A percentile compares a stretch with the other conserved stretches of the same genome.
phyloP scores from a whole-genome alignment of 2,329 filamentous ascomycete genomes.

The Pseudocercospora eumusae region DNA sequence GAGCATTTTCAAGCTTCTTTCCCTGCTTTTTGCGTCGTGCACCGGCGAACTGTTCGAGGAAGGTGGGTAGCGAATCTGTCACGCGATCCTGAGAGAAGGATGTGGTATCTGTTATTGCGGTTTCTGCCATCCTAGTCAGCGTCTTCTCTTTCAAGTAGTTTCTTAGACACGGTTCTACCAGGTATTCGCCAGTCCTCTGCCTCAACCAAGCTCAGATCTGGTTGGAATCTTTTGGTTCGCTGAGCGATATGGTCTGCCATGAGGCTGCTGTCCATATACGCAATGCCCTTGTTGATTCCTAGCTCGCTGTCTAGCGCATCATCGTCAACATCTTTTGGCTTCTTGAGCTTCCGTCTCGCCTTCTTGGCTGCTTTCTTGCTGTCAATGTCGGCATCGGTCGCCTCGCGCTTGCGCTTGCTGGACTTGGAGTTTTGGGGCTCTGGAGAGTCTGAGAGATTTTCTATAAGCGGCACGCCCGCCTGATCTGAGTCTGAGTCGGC shows the following conservation, averaged over 20 bases:
- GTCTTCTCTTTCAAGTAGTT: background rate
- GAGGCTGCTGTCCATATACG: slow-evolving; percentile 77
- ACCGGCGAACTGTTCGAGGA: slow-evolving; percentile 67
- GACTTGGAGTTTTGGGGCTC: slow-evolving; percentile 33
- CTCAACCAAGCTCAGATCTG: slow-evolving; percentile 79
- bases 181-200: slow-evolving; percentile 78
- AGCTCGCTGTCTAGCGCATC: slow-evolving; percentile 52
- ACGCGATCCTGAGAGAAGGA: slow-evolving; percentile 67
- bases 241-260: slow-evolving; percentile 84
- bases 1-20: slow-evolving; percentile 60
- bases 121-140: slow-evolving; percentile 54
- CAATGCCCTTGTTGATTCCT: slow-evolving; percentile 75
- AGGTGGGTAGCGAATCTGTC: slow-evolving; percentile 73
- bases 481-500: slow-evolving; percentile 47
- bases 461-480: slow-evolving; percentile 48
- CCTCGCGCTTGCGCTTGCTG: slow-evolving; percentile 47
- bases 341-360: slow-evolving; percentile 64
- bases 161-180: slow-evolving; percentile 53
- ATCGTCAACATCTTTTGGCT: slow-evolving; percentile 64
- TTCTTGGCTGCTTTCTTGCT: slow-evolving; percentile 47
- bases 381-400: slow-evolving; percentile 39
- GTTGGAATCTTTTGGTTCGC: slow-evolving; percentile 73
- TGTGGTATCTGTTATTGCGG: slow-evolving; percentile 76
- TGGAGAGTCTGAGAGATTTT: slow-evolving; percentile 42
- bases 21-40: slow-evolving; percentile 32